Percentiles rank a stretch among this genome's conserved stretches.
Evolutionary conservation across 139 green algal species (phyloP).

Genomic region (Closterium sp.): DNA sequence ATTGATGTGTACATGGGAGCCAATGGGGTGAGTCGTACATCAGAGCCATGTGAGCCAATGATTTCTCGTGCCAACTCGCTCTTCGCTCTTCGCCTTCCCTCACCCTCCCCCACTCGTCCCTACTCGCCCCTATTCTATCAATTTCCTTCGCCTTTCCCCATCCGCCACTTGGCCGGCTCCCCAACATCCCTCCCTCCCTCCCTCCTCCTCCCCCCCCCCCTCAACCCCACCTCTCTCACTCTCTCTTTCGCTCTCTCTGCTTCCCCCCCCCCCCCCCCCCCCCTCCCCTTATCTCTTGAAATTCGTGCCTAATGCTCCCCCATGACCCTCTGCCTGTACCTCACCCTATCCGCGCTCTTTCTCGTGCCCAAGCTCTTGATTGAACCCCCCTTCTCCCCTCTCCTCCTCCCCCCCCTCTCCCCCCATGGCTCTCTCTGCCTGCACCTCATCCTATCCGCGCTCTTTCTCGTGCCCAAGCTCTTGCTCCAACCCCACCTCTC

Average conservation of each 20-base stretch:
- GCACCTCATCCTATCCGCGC: too few relatives aligned
- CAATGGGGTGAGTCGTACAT: not conserved
- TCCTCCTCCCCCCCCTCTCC: too few relatives aligned
- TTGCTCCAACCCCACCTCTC: not conserved
- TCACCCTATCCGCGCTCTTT: too few relatives aligned
- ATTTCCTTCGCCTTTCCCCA: not conserved
- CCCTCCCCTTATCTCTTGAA: too few relatives aligned
- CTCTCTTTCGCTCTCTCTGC: not conserved
- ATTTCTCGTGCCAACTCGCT: not conserved
- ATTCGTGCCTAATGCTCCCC: too few relatives aligned
- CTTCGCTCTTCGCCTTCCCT: not conserved
- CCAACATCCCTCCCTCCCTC: not conserved
- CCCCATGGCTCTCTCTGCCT: too few relatives aligned
- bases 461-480: too few relatives aligned
- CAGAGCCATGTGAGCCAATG: too few relatives aligned
- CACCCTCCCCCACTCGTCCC: not conserved
- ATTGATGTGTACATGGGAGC: not conserved
- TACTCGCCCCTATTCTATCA: not conserved
- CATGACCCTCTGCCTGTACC: too few relatives aligned
- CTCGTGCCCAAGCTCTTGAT: too few relatives aligned
- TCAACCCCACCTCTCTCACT: not conserved
- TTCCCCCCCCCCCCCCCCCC: too few relatives aligned
- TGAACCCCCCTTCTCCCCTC: too few relatives aligned
- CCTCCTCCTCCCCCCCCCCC: not conserved
- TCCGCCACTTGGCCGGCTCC: not conserved